Evolutionary conservation across 805 yeast genomes (phyloP).

Genomic region (Candida stauntonica): DNA sequence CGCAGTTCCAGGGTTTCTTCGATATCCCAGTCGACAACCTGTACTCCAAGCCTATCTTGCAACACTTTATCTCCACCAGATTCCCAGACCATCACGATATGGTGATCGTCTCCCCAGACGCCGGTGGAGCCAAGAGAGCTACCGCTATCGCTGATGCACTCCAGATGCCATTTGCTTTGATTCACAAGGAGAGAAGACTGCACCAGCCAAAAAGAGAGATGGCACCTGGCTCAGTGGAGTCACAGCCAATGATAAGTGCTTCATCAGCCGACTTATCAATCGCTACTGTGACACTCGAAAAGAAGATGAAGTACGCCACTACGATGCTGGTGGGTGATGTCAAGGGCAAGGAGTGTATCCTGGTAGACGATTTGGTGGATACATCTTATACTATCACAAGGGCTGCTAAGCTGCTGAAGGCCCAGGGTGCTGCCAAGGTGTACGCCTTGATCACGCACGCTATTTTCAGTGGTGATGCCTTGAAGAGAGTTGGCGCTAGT

Average conservation of each 20-base stretch:
- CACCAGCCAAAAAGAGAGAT: conserved; percentile 29
- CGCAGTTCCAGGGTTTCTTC: conserved; percentile 97
- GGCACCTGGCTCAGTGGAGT: conserved; percentile 9
- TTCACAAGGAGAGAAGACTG: conserved; percentile 85
- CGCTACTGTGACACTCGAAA: conserved; percentile 11
- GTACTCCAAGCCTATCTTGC: conserved; percentile 82
- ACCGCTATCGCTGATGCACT: conserved; percentile 89
- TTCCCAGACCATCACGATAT: conserved; percentile 80
- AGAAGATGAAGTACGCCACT: conserved; percentile 51
- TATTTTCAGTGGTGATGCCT: conserved; percentile 87
- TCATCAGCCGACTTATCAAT: conserved; percentile 6
- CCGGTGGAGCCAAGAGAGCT: conserved; percentile 98
- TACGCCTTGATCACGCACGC: conserved; percentile 92
- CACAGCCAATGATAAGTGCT: conserved; percentile 5
- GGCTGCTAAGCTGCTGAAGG: conserved; percentile 88
- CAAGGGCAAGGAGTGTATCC: conserved; percentile 75
- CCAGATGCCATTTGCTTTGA: conserved; percentile 86
- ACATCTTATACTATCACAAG: conserved; percentile 88
- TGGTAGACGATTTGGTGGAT: conserved; percentile 91
- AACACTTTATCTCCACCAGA: conserved; percentile 72
- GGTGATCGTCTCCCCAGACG: conserved; percentile 95
- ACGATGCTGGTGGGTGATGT: conserved; percentile 98
- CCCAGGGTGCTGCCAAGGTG: conserved; percentile 85
- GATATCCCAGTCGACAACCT: conserved; percentile 94
- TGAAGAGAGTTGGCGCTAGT: conserved; percentile 59